phyloP scores from a whole-genome alignment of 306 rosid genomes.

The Inga oerstediana region DNA sequence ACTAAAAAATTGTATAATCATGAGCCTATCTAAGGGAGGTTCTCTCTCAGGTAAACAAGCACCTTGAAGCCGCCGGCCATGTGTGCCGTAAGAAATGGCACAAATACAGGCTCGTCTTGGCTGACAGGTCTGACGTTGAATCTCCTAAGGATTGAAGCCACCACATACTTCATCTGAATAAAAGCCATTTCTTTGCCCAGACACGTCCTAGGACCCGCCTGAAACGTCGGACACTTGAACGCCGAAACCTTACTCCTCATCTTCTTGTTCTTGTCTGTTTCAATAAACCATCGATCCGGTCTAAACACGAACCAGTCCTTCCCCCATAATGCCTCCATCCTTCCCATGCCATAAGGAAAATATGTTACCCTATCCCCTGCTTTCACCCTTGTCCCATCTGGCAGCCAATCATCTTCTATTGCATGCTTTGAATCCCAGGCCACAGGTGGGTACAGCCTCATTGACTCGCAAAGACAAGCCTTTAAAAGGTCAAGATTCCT shows the following conservation, averaged over 20 bases:
- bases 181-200: constrained; percentile 92
- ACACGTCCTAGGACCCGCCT: constrained; percentile 94
- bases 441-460: constrained; percentile 90
- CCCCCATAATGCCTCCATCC: constrained; percentile 87
- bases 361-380: constrained; percentile 88
- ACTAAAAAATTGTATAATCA: not conserved
- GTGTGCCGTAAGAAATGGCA: constrained; percentile 87
- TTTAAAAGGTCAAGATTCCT: constrained; percentile 57
- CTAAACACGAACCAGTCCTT: constrained; percentile 68
- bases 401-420: constrained; percentile 54
- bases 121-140: constrained; percentile 53
- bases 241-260: constrained; percentile 53
- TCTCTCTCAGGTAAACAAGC: constrained; percentile 51
- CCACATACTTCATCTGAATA: constrained; percentile 75
- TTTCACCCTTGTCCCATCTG: constrained; percentile 62
- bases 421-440: constrained; percentile 97
- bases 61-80: constrained; percentile 88
- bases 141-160: constrained; percentile 60
- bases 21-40: constrained; percentile 21
- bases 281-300: constrained; percentile 77
- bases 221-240: constrained; percentile 72
- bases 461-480: constrained; percentile 79
- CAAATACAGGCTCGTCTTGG: constrained; percentile 58
- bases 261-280: constrained; percentile 41
- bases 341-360: constrained; percentile 94